Conservation (phyloP, 2,329 filamentous ascomycete genomes). For the Verticillium dahliae region DNA sequence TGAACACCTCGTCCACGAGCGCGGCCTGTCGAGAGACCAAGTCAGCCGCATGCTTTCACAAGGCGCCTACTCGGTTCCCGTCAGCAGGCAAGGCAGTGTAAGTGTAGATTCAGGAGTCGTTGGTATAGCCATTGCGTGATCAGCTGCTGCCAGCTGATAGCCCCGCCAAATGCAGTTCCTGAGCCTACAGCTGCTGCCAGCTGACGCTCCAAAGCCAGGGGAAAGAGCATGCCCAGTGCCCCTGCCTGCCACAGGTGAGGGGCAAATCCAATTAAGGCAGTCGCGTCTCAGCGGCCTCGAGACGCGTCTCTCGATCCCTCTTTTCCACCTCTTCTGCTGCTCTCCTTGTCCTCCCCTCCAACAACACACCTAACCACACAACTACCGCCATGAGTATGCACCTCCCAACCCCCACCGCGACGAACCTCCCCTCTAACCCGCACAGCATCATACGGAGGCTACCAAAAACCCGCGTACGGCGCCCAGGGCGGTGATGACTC, state of each 20-base stretch:
- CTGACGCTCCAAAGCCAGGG: not conserved
- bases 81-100: not conserved
- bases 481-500: slow-evolving; percentile 52
- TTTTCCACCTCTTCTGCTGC: too few species aligned
- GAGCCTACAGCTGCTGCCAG: not conserved
- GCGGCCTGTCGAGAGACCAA: not conserved
- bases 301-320: slow-evolving; percentile 10
- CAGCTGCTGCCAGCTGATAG: too few species aligned
- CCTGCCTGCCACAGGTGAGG: not conserved
- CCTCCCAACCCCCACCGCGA: not conserved
- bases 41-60: not conserved
- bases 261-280: slow-evolving; percentile 18
- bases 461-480: slow-evolving; percentile 36
- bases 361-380: slow-evolving; percentile 3
- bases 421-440: not conserved
- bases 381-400: slow-evolving; percentile 27
- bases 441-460: slow-evolving; percentile 41
- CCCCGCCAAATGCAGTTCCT: too few species aligned
- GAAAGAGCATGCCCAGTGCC: not conserved
- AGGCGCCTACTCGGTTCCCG: not conserved
- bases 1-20: not conserved
- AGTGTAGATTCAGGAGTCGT: too few species aligned
- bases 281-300: slow-evolving; percentile 19
- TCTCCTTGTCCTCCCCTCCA: not conserved
- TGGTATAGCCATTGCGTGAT: too few species aligned